A percentile compares a stretch with the other conserved stretches of the same genome.
phyloP scores from a whole-genome alignment of 1,284 basidiomycete species.

The Moniliella sp. region DNA sequence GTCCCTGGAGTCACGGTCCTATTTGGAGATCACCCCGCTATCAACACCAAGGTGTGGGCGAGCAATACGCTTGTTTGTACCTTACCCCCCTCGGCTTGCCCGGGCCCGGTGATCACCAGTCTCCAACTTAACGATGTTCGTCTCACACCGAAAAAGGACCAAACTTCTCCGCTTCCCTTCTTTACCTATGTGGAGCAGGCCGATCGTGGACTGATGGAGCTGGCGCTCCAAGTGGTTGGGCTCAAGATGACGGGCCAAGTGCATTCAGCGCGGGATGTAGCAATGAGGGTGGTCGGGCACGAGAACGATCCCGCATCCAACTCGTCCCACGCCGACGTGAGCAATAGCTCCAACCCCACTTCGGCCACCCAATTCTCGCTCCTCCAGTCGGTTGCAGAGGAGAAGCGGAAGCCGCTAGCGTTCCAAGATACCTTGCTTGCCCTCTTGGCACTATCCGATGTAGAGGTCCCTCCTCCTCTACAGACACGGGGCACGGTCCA shows the following conservation, averaged over 20 bases:
- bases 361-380: too few relatives aligned
- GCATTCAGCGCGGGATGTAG: constrained; percentile 74
- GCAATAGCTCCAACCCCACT: too few relatives aligned
- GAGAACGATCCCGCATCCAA: too few relatives aligned
- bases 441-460: constrained; percentile 53
- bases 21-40: constrained; percentile 64
- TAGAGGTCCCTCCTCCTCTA: constrained; percentile 5
- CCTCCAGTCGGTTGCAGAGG: too few relatives aligned
- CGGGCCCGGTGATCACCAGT: constrained; percentile 72
- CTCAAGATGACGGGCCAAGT: constrained; percentile 87
- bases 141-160: too few relatives aligned
- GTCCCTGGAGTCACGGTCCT: constrained; percentile 44
- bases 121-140: too few relatives aligned
- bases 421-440: constrained; percentile 59
- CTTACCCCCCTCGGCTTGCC: constrained; percentile 56
- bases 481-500: too few relatives aligned
- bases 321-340: too few relatives aligned
- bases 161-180: too few relatives aligned
- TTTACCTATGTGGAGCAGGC: constrained; percentile 75
- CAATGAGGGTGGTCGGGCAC: constrained; percentile 38
- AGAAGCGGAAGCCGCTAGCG: too few relatives aligned
- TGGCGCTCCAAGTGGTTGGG: constrained; percentile 78
- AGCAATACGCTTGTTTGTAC: constrained; percentile 80
- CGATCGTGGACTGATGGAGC: constrained; percentile 76
- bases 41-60: constrained; percentile 71